Conservation (phyloP, 176 grass and related monocot genomes). For the Carex scoparia region DNA sequence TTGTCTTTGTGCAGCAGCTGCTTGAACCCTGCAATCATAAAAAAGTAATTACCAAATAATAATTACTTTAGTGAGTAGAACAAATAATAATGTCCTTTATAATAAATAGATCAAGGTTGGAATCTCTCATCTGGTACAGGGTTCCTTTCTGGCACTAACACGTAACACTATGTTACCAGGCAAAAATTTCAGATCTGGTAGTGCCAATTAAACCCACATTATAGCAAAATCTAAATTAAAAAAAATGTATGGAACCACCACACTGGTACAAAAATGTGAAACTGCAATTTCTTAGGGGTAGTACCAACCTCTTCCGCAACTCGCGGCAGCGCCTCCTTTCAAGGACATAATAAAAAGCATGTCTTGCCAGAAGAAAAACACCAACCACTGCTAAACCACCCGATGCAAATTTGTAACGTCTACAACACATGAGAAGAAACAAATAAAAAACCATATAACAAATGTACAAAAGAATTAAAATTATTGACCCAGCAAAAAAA, state of each 20-base stretch:
- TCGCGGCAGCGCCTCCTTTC: constrained; percentile 51
- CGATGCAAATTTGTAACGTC: constrained; percentile 82
- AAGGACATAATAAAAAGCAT: constrained; percentile 73
- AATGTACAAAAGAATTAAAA: neutral
- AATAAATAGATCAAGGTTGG: neutral
- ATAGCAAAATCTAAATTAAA: neutral
- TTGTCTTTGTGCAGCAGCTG: constrained; percentile 74
- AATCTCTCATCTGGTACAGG: neutral
- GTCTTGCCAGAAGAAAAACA: constrained; percentile 81
- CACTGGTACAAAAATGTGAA: neutral
- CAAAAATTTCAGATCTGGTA: constrained; percentile 1
- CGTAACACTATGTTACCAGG: neutral
- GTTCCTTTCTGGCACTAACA: neutral
- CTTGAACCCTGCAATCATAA: constrained; percentile 56
- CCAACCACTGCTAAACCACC: constrained; percentile 79
- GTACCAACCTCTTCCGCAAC: constrained; percentile 70
- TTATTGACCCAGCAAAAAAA: neutral
- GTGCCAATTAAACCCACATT: neutral
- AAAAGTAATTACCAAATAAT: neutral
- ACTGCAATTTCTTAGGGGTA: neutral
- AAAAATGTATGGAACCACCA: neutral
- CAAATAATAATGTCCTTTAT: neutral
- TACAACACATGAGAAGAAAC: constrained; percentile 29
- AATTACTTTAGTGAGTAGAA: neutral
- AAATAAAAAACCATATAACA: constrained; percentile 2